Evolutionary conservation across 1,284 basidiomycete genomes (phyloP).

Genomic region (Cutaneotrichosporon spelunceum): DNA sequence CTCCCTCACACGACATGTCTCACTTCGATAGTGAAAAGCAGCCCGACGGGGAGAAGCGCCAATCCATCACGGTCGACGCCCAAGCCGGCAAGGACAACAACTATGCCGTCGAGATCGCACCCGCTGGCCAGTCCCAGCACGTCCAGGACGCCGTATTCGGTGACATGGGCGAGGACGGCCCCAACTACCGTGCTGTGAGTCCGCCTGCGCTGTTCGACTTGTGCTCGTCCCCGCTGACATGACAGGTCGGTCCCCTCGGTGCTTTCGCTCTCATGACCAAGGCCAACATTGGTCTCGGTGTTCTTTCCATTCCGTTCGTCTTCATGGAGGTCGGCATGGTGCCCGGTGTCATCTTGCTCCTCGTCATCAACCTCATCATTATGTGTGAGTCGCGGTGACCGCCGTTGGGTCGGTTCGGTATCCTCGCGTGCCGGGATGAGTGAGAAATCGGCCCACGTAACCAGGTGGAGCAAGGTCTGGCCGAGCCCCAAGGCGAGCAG

Average conservation of each 20-base stretch:
- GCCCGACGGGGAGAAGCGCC: neutral
- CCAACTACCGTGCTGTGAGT: constrained; percentile 36
- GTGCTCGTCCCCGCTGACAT: neutral
- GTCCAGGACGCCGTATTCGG: constrained; percentile 36
- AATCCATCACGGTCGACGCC: neutral
- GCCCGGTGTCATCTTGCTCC: constrained; percentile 37
- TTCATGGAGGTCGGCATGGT: constrained; percentile 36
- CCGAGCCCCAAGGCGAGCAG: too few relatives aligned
- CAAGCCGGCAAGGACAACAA: constrained; percentile 8
- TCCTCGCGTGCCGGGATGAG: too few relatives aligned
- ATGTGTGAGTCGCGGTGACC: constrained; percentile 28
- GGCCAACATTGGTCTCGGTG: constrained; percentile 42
- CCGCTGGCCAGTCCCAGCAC: constrained; percentile 12
- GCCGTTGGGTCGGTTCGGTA: neutral
- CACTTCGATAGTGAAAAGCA: constrained; percentile 3
- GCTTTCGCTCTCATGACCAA: constrained; percentile 32
- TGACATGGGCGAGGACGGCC: constrained; percentile 30
- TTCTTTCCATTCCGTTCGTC: constrained; percentile 39
- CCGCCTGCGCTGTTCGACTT: too few relatives aligned
- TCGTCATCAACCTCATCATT: constrained; percentile 36
- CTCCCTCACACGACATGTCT: neutral
- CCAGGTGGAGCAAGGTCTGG: neutral
- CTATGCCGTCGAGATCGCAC: constrained; percentile 22
- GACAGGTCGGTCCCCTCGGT: constrained; percentile 23
- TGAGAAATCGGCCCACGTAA: neutral